Evolutionary conservation across 148 eudicot species (phyloP).

Genomic region (Rhododendron molle): DNA sequence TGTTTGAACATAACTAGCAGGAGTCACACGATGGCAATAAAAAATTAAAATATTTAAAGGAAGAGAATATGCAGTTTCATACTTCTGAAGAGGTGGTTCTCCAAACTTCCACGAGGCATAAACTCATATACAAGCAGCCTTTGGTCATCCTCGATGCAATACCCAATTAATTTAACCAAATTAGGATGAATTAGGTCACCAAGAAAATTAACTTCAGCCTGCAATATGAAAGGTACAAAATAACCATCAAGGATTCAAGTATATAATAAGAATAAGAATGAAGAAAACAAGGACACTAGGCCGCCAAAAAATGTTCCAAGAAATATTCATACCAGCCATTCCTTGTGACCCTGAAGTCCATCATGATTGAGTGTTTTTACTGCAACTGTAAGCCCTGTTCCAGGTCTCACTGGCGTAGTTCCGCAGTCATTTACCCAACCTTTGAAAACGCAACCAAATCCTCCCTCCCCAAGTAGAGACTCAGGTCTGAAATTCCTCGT

Average conservation of each 20-base stretch:
- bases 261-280: neutral
- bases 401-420: constrained; percentile 38
- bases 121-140: constrained; percentile 49
- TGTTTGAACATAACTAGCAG: neutral
- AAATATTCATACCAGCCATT: constrained; percentile 39
- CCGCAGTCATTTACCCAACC: constrained; percentile 46
- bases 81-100: constrained; percentile 52
- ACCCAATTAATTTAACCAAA: constrained; percentile 43
- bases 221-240: neutral
- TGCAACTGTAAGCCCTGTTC: constrained; percentile 44
- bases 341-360: constrained; percentile 53
- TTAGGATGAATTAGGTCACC: constrained; percentile 49
- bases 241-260: neutral
- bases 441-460: constrained; percentile 50
- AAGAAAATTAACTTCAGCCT: constrained; percentile 48
- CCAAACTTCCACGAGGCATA: constrained; percentile 53
- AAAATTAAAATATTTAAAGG: neutral
- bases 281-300: constrained; percentile 1
- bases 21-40: neutral
- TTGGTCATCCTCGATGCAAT: constrained; percentile 49
- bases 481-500: constrained; percentile 50
- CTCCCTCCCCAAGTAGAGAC: constrained; percentile 53
- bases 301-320: neutral
- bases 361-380: constrained; percentile 50
- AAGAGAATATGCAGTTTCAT: constrained; percentile 8